Conservation (phyloP, 2,329 filamentous ascomycete genomes). For the Xylariaceae sp. region DNA sequence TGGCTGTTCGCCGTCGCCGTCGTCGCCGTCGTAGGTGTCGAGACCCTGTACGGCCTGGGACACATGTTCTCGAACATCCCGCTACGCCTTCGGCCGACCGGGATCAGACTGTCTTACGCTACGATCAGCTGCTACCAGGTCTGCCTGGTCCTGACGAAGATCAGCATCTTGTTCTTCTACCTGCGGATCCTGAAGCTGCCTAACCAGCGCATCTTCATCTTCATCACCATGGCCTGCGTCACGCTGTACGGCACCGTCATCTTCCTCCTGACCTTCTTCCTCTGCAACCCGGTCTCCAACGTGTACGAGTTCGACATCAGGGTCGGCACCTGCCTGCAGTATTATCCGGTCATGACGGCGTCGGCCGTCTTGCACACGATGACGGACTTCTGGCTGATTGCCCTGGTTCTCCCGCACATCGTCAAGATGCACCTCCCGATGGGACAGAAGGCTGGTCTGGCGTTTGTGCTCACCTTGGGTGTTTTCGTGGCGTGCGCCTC, state of each 20-base stretch:
- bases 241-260: conserved; percentile 19
- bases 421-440: conserved; percentile 21
- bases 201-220: conserved; percentile 18
- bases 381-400: conserved; percentile 23
- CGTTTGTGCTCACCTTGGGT: conserved; percentile 24
- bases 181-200: conserved; percentile 24
- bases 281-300: conserved; percentile 20
- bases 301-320: conserved; percentile 20
- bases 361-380: conserved; percentile 21
- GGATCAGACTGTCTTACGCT: conserved; percentile 22
- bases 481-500: conserved; percentile 26
- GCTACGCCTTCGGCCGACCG: conserved; percentile 14
- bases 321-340: conserved; percentile 17
- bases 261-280: conserved; percentile 25
- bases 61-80: conserved; percentile 22
- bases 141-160: conserved; percentile 19
- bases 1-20: conserved; percentile 24
- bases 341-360: conserved; percentile 23
- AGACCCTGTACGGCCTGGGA: conserved; percentile 21
- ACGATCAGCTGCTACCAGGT: conserved; percentile 21
- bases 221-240: conserved; percentile 18
- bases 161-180: conserved; percentile 26
- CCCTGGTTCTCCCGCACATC: conserved; percentile 23
- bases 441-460: conserved; percentile 20
- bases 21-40: conserved; percentile 22